Base-by-base conservation (phyloP, 1,139 yeast genomes). In the Suhomyces coccinellae region DNA sequence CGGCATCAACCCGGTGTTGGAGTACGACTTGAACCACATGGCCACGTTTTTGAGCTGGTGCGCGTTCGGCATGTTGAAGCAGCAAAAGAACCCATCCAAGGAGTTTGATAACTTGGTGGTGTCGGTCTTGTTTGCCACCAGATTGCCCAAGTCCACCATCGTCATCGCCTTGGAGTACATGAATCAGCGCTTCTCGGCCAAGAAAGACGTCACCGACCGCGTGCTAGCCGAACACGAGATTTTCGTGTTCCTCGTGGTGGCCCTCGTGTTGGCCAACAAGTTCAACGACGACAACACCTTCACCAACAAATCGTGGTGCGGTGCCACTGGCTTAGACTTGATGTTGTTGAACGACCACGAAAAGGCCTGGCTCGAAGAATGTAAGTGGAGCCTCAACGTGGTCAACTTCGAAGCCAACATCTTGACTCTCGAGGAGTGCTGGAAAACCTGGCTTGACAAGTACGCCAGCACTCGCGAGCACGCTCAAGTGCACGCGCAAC, bases 261-360 rank as follows among this genome's bases (percentile, higher is more conserved):
- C 95, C 1, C 75, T 93, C 39, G 79, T 93, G 33, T 73, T 93
- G 52, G 96, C 97, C 37, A 93, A 93, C 71, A 93, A 93, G 67
- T 88, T 90, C 64, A 90, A 91, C 62, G 98, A 93, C 65, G 99
- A 93, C 69, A 90, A 91, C 67, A 93, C 98, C 22, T 93, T 93
- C 61, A 90, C 96, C 50, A 93, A 91, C 69, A 83, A 83, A 60
- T 89, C 97, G 9, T 93, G 99, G 99, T 79, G 90, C 38, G 93
- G 90, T 46, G 98, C 97, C 17, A 87, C 97, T 12, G 96, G 96
- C 22, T 76, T 93, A 52, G 69, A 80, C 13, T 74, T 88, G 44
- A 58, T 58, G 3, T 69, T 75, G 33, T 73, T 93, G 50, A 89
- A 91, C 57, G 61, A 65, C 20, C 71, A 80, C 52, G 99, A 93